These are phyloP conservation scores for Platismatia glauca DNA, from an alignment of 495 filamentous ascomycete species.

Conservation along the genomic window DNA sequence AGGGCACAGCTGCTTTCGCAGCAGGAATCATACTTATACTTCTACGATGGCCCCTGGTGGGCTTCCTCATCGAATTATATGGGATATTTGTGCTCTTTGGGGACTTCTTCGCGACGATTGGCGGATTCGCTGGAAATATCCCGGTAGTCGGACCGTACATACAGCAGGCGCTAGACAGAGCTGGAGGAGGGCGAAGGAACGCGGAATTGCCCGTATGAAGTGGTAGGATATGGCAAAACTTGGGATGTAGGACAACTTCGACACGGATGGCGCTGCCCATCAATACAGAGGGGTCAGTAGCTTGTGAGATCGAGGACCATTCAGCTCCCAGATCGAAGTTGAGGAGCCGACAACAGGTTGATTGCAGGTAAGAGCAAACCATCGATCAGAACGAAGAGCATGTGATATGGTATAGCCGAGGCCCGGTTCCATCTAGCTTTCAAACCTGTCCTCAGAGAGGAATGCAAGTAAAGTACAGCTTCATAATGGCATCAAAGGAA, in stretches of 20 bases:
- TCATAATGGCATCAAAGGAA: slow-evolving; percentile 14
- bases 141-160: slow-evolving; percentile 83
- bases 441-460: slow-evolving; percentile 6
- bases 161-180: slow-evolving; percentile 53
- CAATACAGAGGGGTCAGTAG: not conserved
- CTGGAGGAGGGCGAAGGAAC: slow-evolving; percentile 57
- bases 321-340: not conserved
- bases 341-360: not conserved
- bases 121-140: slow-evolving; percentile 72
- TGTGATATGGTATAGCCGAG: slow-evolving; percentile 1
- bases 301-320: not conserved
- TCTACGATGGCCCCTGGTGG: slow-evolving; percentile 76
- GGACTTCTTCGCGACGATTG: slow-evolving; percentile 90
- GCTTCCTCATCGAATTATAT: slow-evolving; percentile 85
- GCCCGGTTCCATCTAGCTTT: slow-evolving; percentile 4
- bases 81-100: slow-evolving; percentile 90
- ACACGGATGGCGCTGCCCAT: not conserved
- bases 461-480: slow-evolving; percentile 25
- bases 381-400: not conserved
- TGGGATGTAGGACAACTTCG: not conserved
- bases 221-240: not conserved
- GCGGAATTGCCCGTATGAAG: slow-evolving; percentile 64
- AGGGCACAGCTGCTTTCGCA: slow-evolving; percentile 84
- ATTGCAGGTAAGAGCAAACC: not conserved
- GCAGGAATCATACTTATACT: slow-evolving; percentile 79